These are phyloP conservation scores for Cetraspora pellucida DNA, from an alignment of 192 early-diverging fungal species.

Conservation along the genomic window DNA sequence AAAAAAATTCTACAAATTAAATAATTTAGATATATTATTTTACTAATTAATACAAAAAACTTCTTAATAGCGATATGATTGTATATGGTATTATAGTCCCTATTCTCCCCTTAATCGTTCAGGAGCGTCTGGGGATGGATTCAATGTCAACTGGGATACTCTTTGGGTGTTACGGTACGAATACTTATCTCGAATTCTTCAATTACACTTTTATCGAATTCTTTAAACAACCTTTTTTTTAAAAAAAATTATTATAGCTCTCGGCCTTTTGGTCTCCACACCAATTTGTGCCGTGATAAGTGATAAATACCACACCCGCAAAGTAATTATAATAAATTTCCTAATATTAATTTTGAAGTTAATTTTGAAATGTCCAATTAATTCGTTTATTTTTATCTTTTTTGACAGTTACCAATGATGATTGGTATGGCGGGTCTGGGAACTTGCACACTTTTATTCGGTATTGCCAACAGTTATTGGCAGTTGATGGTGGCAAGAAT, in stretches of 20 bases:
- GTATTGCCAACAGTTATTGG: conserved; percentile 63
- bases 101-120: conserved; percentile 66
- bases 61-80: conserved; percentile 35
- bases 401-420: conserved; percentile 65
- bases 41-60: neutral
- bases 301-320: conserved; percentile 71
- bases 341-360: neutral
- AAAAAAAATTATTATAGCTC: conserved; percentile 47
- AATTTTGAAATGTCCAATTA: neutral
- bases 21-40: too few species aligned
- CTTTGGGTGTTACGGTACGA: conserved; percentile 70
- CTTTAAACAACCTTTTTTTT: neutral
- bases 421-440: conserved; percentile 66
- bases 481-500: conserved; percentile 69
- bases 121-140: conserved; percentile 58
- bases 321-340: conserved; percentile 41
- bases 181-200: neutral
- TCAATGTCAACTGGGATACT: conserved; percentile 65
- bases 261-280: conserved; percentile 64
- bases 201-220: neutral
- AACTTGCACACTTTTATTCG: conserved; percentile 66
- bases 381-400: neutral
- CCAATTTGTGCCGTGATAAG: conserved; percentile 72
- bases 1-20: neutral
- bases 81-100: conserved; percentile 77